Evolutionary conservation across 495 filamentous ascomycete genomes (phyloP), one percentile per base, ranked within the genome.

Genomic region (Penicillium lagena): DNA sequence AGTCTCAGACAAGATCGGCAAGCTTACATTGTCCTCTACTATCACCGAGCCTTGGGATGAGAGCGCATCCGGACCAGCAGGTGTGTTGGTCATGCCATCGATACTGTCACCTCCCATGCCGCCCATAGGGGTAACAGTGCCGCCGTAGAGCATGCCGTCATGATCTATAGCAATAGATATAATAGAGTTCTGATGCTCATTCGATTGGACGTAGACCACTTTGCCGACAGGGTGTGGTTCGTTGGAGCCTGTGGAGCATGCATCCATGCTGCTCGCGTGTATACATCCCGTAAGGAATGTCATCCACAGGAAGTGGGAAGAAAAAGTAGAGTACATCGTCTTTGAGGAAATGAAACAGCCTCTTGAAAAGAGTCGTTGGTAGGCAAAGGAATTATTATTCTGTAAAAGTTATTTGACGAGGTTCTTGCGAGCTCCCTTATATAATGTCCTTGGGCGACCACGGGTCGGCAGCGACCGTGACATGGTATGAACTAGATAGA

Each of bases 121-220:
- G 22, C 22, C 22, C 22, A 4, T 22, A 22, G 22, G 4, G 22
- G 22, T 22, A 22, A 6, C 4, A 3, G 4, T 22, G 56, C 71
- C 31, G 28, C 47, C 56, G 4, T 55, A 57, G 5, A 79, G 59
- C 8, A 62, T 64, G 2, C 77, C 77, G 36, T 78, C 53, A 4
- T 39, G 28, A 0, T 53, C 59, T 12, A 80, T 64, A 7, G 68
- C 64, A 7, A 79, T 36, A 4, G 73, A 66, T 5, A 76, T 58
- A 15, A 80, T 55, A 1, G 68, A 52, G 46, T 80, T 80, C 0
- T 49, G 39, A 1, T 61, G 43, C 12, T 68, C 58, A 51, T 80
- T 80, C 28, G 70, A 75, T 28, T 76, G 50, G 43, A 79, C 55
- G 53, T 80, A 79, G 32, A 79, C 46, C 7, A 72, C 75, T 52